Evolutionary conservation across 352 stramenopile species (phyloP).

Genomic region (Phytophthora uliginosa): DNA sequence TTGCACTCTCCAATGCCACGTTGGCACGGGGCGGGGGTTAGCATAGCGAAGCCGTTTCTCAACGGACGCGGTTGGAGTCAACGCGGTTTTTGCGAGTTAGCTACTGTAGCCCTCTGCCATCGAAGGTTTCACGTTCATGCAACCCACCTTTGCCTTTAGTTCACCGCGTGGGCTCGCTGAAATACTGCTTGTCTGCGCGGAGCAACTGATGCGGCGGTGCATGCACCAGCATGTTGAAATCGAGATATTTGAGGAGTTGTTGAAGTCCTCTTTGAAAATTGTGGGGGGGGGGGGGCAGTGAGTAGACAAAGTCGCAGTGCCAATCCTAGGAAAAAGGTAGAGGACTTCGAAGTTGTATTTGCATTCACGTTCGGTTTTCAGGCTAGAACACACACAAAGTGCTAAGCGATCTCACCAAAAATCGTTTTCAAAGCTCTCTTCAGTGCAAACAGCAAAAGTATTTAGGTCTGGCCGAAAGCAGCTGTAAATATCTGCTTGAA

Average conservation of each 20-base stretch:
- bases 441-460: neutral
- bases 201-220: neutral
- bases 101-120: slow-evolving; percentile 13
- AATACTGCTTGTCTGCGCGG: neutral
- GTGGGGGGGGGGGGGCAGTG: neutral
- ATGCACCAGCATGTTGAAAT: slow-evolving; percentile 2
- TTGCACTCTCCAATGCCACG: neutral
- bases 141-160: neutral
- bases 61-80: slow-evolving; percentile 17
- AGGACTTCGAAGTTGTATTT: neutral
- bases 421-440: slow-evolving; percentile 1
- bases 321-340: neutral
- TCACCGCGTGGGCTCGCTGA: neutral
- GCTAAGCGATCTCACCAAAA: neutral
- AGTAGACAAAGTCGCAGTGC: neutral
- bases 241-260: neutral
- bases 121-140: neutral
- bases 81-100: neutral
- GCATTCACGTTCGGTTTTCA: neutral
- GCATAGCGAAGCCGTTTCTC: slow-evolving; percentile 3
- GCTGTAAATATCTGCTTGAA: slow-evolving; percentile 91
- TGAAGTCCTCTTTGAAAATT: slow-evolving; percentile 1
- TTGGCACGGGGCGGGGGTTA: neutral
- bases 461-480: slow-evolving; percentile 44
- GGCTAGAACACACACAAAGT: neutral